These are phyloP conservation scores for Dianthus caryophyllus DNA, from an alignment of 148 eudicot genomes.

Conservation along the genomic window DNA sequence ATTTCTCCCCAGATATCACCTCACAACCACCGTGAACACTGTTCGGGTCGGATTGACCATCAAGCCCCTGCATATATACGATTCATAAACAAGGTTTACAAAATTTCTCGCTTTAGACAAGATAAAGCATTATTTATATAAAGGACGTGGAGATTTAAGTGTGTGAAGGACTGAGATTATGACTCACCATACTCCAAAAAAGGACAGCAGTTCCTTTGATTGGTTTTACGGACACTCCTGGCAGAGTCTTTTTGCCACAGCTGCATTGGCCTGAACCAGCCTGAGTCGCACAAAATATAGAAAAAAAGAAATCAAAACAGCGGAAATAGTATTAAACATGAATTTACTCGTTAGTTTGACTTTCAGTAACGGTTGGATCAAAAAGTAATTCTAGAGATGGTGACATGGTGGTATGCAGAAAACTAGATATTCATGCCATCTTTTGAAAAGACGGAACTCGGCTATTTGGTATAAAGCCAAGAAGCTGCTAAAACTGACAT, in stretches of 20 bases:
- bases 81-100: neutral
- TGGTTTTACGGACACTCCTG: constrained; percentile 82
- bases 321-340: neutral
- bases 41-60: constrained; percentile 76
- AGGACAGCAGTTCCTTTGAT: constrained; percentile 87
- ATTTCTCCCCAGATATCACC: constrained; percentile 81
- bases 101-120: neutral
- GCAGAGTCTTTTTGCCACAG: constrained; percentile 77
- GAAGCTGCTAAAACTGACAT: neutral
- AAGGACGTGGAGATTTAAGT: no score
- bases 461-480: neutral
- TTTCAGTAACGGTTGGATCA: neutral
- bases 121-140: neutral
- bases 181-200: constrained; percentile 96
- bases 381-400: neutral
- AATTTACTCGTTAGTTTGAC: neutral
- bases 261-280: constrained; percentile 79
- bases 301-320: neutral
- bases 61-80: constrained; percentile 59
- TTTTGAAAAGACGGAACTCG: no score
- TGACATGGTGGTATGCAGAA: neutral
- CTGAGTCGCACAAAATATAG: constrained; percentile 36
- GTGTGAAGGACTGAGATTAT: constrained; percentile 12
- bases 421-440: neutral
- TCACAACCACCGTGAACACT: constrained; percentile 97